A percentile compares a stretch with the other conserved stretches of the same genome.
Evolutionary conservation across 2,329 filamentous ascomycete genomes (phyloP).

Genomic region (Colletotrichum trifolii): DNA sequence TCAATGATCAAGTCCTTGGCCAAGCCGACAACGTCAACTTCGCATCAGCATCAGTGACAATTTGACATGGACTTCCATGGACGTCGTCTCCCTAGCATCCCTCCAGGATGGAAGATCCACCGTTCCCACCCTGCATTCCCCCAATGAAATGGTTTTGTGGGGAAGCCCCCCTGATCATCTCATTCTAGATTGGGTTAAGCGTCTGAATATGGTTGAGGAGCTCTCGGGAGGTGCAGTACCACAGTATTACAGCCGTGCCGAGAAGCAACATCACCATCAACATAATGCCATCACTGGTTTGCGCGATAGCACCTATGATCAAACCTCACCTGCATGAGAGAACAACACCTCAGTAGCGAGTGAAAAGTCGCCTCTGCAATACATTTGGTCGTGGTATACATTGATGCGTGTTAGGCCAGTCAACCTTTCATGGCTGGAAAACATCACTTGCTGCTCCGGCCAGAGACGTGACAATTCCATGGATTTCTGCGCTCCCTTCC

Average conservation of each 20-base stretch:
- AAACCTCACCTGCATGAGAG: slow-evolving; percentile 33
- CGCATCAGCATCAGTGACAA: slow-evolving; percentile 32
- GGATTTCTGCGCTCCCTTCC: slow-evolving; percentile 9
- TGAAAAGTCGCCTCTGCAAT: slow-evolving; percentile 5
- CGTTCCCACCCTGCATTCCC: slow-evolving; percentile 34
- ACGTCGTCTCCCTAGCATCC: slow-evolving; percentile 27
- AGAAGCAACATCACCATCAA: slow-evolving; percentile 38
- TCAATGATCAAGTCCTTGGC: too few relatives aligned
- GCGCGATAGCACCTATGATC: too few relatives aligned
- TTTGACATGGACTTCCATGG: neutral
- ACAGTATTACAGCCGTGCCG: neutral
- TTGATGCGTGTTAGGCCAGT: slow-evolving; percentile 19
- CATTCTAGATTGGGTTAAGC: slow-evolving; percentile 46
- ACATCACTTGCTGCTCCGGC: too few relatives aligned
- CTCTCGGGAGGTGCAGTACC: slow-evolving; percentile 42
- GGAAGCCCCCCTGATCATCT: slow-evolving; percentile 38
- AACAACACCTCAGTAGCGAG: neutral
- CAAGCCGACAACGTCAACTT: slow-evolving; percentile 17
- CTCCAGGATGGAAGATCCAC: slow-evolving; percentile 20
- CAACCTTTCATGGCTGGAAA: slow-evolving; percentile 7
- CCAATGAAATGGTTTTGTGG: slow-evolving; percentile 42
- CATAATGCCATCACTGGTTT: slow-evolving; percentile 2
- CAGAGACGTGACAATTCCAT: too few relatives aligned
- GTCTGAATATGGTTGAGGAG: slow-evolving; percentile 57
- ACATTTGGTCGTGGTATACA: neutral